Conservation (phyloP, 2,329 filamentous ascomycete species). For the Raffaelea arxii region DNA sequence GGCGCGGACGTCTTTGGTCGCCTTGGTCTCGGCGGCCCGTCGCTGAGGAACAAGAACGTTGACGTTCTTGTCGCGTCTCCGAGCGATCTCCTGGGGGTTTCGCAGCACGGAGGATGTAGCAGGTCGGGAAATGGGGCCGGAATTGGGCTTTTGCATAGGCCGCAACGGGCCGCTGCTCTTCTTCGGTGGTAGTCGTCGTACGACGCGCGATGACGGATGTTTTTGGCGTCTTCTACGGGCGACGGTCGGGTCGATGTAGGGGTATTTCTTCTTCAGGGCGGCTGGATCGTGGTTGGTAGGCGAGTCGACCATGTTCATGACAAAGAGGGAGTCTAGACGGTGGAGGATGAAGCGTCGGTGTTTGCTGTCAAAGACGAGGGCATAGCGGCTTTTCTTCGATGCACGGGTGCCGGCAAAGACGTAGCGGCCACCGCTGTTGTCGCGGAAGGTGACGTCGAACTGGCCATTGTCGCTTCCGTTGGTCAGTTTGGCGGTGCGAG, state of each 20-base stretch:
- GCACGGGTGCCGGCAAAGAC: constrained; percentile 50
- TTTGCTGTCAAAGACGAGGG: constrained; percentile 66
- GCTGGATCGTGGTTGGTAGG: constrained; percentile 55
- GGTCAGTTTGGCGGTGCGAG: constrained; percentile 17
- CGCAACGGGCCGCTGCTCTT: constrained; percentile 10
- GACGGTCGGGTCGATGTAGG: constrained; percentile 47
- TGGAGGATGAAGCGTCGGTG: constrained; percentile 75
- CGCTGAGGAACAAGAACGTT: background rate
- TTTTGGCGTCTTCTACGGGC: constrained; percentile 10
- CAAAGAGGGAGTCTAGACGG: constrained; percentile 68
- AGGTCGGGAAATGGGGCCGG: constrained; percentile 6
- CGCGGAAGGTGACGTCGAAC: constrained; percentile 46
- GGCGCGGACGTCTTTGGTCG: constrained; percentile 6
- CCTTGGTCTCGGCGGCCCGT: constrained; percentile 8
- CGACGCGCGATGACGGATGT: constrained; percentile 3
- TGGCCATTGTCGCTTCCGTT: constrained; percentile 37
- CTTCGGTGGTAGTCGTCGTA: constrained; percentile 4
- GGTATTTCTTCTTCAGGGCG: constrained; percentile 55
- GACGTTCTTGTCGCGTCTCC: constrained; percentile 6
- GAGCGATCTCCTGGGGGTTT: constrained; percentile 8
- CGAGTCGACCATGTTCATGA: constrained; percentile 72
- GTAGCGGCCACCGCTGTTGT: constrained; percentile 44
- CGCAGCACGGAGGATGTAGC: constrained; percentile 7
- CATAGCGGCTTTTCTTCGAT: constrained; percentile 47
- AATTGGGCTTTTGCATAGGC: constrained; percentile 10